Base-by-base conservation (phyloP, 495 filamentous ascomycete species). In the Xylaria longipes region DNA sequence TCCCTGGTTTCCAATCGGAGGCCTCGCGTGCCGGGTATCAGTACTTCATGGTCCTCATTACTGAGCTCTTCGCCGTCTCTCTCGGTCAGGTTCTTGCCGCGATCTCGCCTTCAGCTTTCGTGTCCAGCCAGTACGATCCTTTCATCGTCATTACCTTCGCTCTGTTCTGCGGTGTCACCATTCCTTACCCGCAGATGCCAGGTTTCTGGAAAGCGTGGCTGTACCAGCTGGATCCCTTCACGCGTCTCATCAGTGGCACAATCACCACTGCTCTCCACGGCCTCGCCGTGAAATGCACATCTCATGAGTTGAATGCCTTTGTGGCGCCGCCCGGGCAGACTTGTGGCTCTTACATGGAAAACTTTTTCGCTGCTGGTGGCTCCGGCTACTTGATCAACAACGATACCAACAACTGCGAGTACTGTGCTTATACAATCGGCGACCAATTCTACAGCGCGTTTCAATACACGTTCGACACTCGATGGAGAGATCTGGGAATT, bases 401-500 rank as follows among this genome's bases (percentile, higher is more conserved):
- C 72, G 82, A 83, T 0, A 92, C 90, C 0, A 86, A 80, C 20
- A 79, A 80, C 5, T 97, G 93, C 78, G 78, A 91, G 70, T 95
- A 94, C 77, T 97, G 93, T 75, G 92, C 92, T 25, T 95, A 88
- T 78, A 90, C 85, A 56, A 82, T 92, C 33, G 93, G 94, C 48
- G 91, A 96, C 72, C 84, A 96, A 79, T 96, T 95, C 73, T 96
- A 92, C 67, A 74, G 83, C 54, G 83, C 87, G 0, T 83, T 96
- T 17, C 85, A 85, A 0, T 87, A 94, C 77, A 80, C 74, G 17
- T 97, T 89, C 69, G 83, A 86, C 39, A 78, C 92, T 66, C 79
- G 93, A 15, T 96, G 93, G 93, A 84, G 93, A 48, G 93, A 97
- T 75, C 71, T 94, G 72, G 93, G 93, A 3, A 95, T 96, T 66